Percentiles rank a stretch among this genome's conserved stretches.
Conservation (phyloP, 352 stramenopile species). For the Phytophthora citrophthora region DNA sequence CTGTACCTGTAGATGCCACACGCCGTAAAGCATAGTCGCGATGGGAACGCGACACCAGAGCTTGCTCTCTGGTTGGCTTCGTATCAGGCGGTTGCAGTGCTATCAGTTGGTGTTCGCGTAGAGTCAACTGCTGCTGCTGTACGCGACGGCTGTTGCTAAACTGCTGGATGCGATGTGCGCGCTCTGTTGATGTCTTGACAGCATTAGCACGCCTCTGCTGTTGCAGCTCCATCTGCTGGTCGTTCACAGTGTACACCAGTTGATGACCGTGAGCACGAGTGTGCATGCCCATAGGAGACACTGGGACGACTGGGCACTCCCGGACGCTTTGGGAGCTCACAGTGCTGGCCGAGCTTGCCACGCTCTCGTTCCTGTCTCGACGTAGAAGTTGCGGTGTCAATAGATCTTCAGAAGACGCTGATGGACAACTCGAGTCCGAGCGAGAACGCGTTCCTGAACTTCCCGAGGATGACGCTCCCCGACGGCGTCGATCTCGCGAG, state of each 20-base stretch:
- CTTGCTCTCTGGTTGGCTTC: constrained; percentile 4
- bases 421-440: constrained; percentile 20
- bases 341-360: constrained; percentile 12
- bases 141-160: not conserved
- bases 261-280: constrained; percentile 6
- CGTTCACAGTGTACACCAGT: constrained; percentile 15
- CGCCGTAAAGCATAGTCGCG: constrained; percentile 14
- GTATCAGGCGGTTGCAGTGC: constrained; percentile 4
- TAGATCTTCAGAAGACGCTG: constrained; percentile 18
- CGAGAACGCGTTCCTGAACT: constrained; percentile 21
- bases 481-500: constrained; percentile 11
- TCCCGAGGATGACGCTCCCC: constrained; percentile 8
- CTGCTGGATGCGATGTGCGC: constrained; percentile 7
- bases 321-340: constrained; percentile 8
- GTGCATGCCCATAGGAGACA: constrained; percentile 10
- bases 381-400: not conserved
- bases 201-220: constrained; percentile 13
- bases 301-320: constrained; percentile 2
- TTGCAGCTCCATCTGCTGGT: constrained; percentile 21
- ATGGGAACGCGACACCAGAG: constrained; percentile 1
- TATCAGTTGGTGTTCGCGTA: constrained; percentile 10
- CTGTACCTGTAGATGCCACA: constrained; percentile 16
- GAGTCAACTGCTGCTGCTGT: constrained; percentile 21
- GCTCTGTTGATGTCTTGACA: constrained; percentile 18
- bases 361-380: constrained; percentile 10